Evolutionary conservation across 441 rosid genomes (phyloP).

Genomic region (Lepidium campestre): DNA sequence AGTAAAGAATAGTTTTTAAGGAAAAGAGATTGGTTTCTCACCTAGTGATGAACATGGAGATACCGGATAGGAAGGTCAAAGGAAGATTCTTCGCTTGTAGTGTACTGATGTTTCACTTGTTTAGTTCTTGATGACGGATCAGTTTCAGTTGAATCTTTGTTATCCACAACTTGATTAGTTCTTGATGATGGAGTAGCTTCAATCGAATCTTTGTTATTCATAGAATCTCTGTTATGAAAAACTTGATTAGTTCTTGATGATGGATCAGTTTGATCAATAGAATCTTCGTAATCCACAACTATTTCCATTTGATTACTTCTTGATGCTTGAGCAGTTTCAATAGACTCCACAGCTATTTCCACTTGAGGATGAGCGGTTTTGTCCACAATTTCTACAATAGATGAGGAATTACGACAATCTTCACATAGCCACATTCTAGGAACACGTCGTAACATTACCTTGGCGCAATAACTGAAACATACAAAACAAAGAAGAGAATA

Average conservation of each 20-base stretch:
- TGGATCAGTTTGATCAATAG: too few relatives aligned
- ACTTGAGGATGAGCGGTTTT: not conserved
- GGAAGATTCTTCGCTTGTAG: not conserved
- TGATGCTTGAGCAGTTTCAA: not conserved
- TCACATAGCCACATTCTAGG: not conserved
- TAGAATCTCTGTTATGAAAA: too few relatives aligned
- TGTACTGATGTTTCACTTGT: not conserved
- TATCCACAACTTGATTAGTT: not conserved
- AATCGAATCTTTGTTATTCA: not conserved
- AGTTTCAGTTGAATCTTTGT: not conserved
- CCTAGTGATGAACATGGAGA: not conserved
- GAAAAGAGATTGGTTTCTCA: not conserved
- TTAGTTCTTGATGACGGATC: not conserved
- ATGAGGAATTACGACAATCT: not conserved
- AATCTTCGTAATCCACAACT: too few relatives aligned
- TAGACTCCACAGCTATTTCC: too few relatives aligned
- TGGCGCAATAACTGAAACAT: not conserved
- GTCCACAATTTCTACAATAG: not conserved
- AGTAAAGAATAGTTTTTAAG: not conserved
- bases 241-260: too few relatives aligned
- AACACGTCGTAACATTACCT: not conserved
- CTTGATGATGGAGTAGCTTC: not conserved
- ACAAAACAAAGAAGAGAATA: not conserved
- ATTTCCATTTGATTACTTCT: not conserved
- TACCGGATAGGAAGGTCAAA: not conserved